Conservation (phyloP, 2,329 filamentous ascomycete species). For the Pestalotiopsis sp. region DNA sequence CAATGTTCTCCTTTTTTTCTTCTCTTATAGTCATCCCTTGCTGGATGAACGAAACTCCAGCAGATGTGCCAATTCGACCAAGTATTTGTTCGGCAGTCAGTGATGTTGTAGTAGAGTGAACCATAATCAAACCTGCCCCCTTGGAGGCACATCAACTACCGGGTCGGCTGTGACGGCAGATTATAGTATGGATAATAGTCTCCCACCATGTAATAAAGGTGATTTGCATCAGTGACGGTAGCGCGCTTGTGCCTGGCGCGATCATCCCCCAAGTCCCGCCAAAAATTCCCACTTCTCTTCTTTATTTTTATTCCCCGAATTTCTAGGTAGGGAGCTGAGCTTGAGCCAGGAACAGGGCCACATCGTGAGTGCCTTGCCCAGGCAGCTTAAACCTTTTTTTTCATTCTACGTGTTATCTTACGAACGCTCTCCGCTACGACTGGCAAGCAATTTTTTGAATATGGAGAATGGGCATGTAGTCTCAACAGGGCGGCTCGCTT, state of each 20-base stretch:
- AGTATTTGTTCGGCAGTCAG: background rate
- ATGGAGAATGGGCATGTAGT: no score
- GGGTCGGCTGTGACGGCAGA: conserved; percentile 2
- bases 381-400: no score
- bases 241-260: conserved; percentile 7
- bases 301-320: conserved; percentile 8
- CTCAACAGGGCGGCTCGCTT: no score
- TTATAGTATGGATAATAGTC: conserved; percentile 1
- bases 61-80: background rate
- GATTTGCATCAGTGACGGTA: background rate
- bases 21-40: background rate
- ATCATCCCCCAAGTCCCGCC: conserved; percentile 6
- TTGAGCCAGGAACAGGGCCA: conserved; percentile 9
- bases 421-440: no score
- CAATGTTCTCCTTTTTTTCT: background rate
- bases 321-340: background rate
- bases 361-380: background rate
- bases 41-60: background rate
- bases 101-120: background rate
- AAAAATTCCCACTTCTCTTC: conserved; percentile 2
- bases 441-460: no score
- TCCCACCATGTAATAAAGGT: background rate
- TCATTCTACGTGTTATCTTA: no score
- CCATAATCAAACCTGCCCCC: background rate
- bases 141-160: conserved; percentile 5